Conservation (phyloP, 768 basidiomycete species). For the Auricularia sp. region DNA sequence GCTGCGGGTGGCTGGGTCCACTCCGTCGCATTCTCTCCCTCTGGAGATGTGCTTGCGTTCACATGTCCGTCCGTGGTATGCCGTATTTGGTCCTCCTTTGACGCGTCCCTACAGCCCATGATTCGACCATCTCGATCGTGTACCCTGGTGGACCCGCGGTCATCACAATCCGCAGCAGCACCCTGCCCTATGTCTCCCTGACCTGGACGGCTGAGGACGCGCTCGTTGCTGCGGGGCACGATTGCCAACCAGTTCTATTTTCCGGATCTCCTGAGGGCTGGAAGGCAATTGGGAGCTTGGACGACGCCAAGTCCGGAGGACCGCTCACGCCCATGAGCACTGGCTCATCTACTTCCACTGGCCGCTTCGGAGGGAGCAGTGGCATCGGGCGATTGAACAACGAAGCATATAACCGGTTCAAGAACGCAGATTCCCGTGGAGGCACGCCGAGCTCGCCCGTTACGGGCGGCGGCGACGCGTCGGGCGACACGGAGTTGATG, state of each 20-base stretch:
- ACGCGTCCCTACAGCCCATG: slow-evolving; percentile 56
- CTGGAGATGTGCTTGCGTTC: slow-evolving; percentile 89
- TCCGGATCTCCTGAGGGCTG: slow-evolving; percentile 64
- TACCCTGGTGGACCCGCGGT: slow-evolving; percentile 74
- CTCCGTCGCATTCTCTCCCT: slow-evolving; percentile 89
- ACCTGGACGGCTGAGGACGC: slow-evolving; percentile 77
- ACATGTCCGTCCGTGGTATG: slow-evolving; percentile 53
- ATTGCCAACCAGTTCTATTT: slow-evolving; percentile 91
- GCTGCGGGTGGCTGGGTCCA: slow-evolving; percentile 97
- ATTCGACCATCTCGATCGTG: slow-evolving; percentile 86
- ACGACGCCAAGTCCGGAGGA: slow-evolving; percentile 51
- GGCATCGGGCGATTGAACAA: slow-evolving; percentile 73
- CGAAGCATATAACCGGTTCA: slow-evolving; percentile 90
- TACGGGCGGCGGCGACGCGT: slow-evolving; percentile 16
- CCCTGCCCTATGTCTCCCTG: slow-evolving; percentile 76
- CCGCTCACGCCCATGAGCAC: slow-evolving; percentile 30
- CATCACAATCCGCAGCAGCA: slow-evolving; percentile 63
- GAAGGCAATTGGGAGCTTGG: slow-evolving; percentile 71
- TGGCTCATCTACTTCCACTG: slow-evolving; percentile 8
- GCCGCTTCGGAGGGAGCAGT: slow-evolving; percentile 12
- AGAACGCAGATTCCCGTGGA: slow-evolving; percentile 80
- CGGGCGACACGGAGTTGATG: slow-evolving; percentile 59
- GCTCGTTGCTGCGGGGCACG: slow-evolving; percentile 90
- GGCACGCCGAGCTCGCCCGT: slow-evolving; percentile 23
- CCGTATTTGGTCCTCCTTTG: slow-evolving; percentile 2